Evolutionary conservation across 192 early-diverging fungal genomes (phyloP).

Genomic region (Coemansia sp.): DNA sequence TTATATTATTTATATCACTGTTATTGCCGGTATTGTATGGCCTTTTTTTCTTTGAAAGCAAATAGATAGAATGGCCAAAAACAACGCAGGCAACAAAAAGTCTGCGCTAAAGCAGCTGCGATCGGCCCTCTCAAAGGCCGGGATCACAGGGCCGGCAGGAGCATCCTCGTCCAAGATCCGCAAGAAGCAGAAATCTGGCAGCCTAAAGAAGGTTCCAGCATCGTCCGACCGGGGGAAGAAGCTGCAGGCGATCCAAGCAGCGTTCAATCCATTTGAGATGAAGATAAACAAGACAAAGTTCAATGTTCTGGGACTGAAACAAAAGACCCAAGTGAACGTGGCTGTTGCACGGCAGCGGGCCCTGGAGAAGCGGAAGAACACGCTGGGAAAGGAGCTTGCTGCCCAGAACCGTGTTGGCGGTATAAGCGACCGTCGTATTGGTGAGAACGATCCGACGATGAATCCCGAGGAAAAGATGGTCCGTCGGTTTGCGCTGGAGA

Average conservation of each 20-base stretch:
- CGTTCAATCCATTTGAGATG: constrained; percentile 89
- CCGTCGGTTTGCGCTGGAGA: constrained; percentile 88
- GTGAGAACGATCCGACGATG: constrained; percentile 84
- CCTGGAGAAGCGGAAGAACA: constrained; percentile 85
- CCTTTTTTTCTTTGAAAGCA: neutral
- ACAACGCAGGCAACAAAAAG: constrained; percentile 23
- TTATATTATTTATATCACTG: too few relatives aligned
- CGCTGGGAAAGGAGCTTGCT: constrained; percentile 75
- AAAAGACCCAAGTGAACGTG: constrained; percentile 79
- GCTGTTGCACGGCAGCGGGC: constrained; percentile 77
- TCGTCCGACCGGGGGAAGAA: constrained; percentile 35
- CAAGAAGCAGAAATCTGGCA: constrained; percentile 66
- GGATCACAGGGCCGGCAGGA: constrained; percentile 66
- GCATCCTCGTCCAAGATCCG: constrained; percentile 62
- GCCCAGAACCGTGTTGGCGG: constrained; percentile 69
- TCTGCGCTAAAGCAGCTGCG: constrained; percentile 86
- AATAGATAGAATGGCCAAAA: neutral
- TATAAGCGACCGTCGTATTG: constrained; percentile 92
- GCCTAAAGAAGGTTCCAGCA: constrained; percentile 48
- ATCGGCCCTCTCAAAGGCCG: constrained; percentile 72
- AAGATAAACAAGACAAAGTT: constrained; percentile 81
- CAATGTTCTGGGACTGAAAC: constrained; percentile 78
- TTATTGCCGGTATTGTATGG: too few relatives aligned
- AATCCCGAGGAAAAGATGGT: constrained; percentile 96
- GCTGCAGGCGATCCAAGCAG: constrained; percentile 42